Evolutionary conservation across 352 stramenopile species (phyloP), one percentile per base, ranked within the genome.

Genomic region (Globisporangium canariense): DNA sequence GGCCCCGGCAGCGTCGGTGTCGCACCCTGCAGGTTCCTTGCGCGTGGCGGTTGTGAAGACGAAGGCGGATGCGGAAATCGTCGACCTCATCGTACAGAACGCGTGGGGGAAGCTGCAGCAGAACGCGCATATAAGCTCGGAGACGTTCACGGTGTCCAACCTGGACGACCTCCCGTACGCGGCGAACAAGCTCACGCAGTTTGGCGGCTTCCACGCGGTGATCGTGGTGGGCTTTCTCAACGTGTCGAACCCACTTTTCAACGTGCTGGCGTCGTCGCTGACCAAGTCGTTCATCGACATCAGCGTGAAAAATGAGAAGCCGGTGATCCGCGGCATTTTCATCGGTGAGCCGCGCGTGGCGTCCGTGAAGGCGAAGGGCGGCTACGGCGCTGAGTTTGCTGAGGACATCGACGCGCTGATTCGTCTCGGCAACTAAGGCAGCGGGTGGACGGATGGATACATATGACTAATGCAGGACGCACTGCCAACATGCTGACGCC

Each of bases 231-330:
- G 85, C 3, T 91, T 93, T 61, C 61, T 95, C 13, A 90, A 85
- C 64, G 77, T 77, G 18, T 69, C 74, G 20, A 80, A 93, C 66
- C 75, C 78, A 30, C 73, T 90, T 28, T 93, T 91, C 46, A 63
- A 63, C n/a, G 75, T 81, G 60, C 69, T 91, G 25, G 78, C 75
- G 62, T 64, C 79, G 30, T 70, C 76, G 34, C 49, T 93, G 40
- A 83, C 79, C 30, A 81, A 93, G 64, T 81, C 85, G 67, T 75
- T 95, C 65, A 92, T 94, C 13, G 81, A 91, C 58, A 92, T 95
- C 54, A 94, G 87, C 66, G 73, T 95, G 62, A 78, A 87, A 58
- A 91, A 87, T 66, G 74, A 88, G 45, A 88, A 90, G 54, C 85
- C 87, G 5, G 76, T 95, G 22, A 78, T 95, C 40, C 83, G 86